These are phyloP conservation scores for Debaryomyces fabryi DNA, from an alignment of 1,139 yeast species.

Conservation along the genomic window DNA sequence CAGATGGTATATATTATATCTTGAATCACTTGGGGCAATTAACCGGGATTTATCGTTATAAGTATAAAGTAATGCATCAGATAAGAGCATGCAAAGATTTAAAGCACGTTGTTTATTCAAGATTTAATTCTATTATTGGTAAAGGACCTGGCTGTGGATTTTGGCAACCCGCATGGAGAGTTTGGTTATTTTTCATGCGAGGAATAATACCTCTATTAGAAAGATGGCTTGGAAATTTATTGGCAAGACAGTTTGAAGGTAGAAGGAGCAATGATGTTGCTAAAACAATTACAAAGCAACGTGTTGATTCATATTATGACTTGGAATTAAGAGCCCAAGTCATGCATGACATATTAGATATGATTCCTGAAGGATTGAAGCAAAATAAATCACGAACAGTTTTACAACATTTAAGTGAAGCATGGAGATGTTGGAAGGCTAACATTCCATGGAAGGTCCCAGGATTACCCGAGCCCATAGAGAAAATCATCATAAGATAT, in stretches of 20 bases:
- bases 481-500: slow-evolving; percentile 81
- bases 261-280: slow-evolving; percentile 90
- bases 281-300: slow-evolving; percentile 91
- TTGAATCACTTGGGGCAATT: slow-evolving; percentile 92
- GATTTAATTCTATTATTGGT: slow-evolving; percentile 80
- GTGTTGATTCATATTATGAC: slow-evolving; percentile 94
- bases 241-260: slow-evolving; percentile 95
- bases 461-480: slow-evolving; percentile 91
- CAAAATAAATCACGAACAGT: slow-evolving; percentile 87
- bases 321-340: slow-evolving; percentile 92
- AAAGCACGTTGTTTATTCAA: slow-evolving; percentile 85
- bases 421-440: slow-evolving; percentile 99
- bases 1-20: slow-evolving; percentile 90
- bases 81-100: slow-evolving; percentile 94
- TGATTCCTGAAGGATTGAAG: slow-evolving; percentile 94
- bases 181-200: slow-evolving; percentile 89
- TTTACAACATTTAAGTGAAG: slow-evolving; percentile 92
- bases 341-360: slow-evolving; percentile 91
- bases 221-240: slow-evolving; percentile 90
- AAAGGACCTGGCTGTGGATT: slow-evolving; percentile 99
- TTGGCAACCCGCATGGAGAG: slow-evolving; percentile 99
- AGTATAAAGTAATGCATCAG: slow-evolving; percentile 98
- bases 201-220: slow-evolving; percentile 94
- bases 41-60: slow-evolving; percentile 95
- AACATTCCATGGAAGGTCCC: slow-evolving; percentile 98